Percentiles rank a stretch among this genome's conserved stretches.
Evolutionary conservation across 2,329 filamentous ascomycete species (phyloP).

Genomic region (Rutstroemia sydowiana): DNA sequence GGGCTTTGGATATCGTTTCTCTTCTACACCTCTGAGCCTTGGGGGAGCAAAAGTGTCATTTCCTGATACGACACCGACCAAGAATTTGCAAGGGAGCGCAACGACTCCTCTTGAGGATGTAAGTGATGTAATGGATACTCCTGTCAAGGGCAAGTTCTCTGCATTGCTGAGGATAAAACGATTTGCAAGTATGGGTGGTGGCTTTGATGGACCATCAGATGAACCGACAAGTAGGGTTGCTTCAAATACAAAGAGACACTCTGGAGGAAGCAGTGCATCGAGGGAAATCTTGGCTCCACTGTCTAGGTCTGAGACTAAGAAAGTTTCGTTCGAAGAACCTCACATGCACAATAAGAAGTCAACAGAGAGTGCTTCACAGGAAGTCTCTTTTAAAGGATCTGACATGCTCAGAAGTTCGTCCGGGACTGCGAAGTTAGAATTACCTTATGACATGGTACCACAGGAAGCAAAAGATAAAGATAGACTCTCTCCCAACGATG

Average conservation of each 20-base stretch:
- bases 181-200: constrained; percentile 4
- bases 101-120: not conserved
- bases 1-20: constrained; percentile 15
- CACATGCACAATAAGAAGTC: too few species aligned
- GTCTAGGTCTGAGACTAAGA: too few species aligned
- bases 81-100: not conserved
- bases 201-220: constrained; percentile 7
- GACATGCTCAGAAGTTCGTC: too few species aligned
- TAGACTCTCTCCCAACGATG: too few species aligned
- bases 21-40: not conserved
- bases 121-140: not conserved
- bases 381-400: too few species aligned
- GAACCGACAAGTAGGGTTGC: not conserved
- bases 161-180: constrained; percentile 3
- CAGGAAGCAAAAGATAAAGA: too few species aligned
- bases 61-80: not conserved
- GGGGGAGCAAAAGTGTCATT: not conserved
- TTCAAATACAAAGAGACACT: not conserved
- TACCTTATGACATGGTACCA: too few species aligned
- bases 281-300: not conserved
- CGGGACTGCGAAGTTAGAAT: too few species aligned
- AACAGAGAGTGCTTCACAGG: too few species aligned
- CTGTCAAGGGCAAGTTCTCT: constrained; percentile 3
- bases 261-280: not conserved
- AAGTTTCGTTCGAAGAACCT: too few species aligned